phyloP scores from a whole-genome alignment of 2,329 filamentous ascomycete species.

The Keithomyces neogunnii region DNA sequence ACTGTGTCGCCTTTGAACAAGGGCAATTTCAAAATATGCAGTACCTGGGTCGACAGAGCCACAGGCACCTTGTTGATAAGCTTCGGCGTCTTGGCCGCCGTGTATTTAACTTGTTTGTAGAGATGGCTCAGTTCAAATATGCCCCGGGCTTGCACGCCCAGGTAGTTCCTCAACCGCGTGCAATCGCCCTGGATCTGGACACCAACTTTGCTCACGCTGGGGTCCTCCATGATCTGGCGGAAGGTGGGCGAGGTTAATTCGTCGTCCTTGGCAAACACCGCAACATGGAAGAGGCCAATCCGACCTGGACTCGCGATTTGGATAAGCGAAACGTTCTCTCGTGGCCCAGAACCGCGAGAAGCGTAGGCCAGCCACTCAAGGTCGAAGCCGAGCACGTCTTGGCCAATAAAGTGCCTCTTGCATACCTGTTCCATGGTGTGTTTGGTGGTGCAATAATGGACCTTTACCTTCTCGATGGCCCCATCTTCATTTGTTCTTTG shows the following conservation, averaged over 20 bases:
- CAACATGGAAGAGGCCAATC: conserved; percentile 76
- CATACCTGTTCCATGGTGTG: conserved; percentile 59
- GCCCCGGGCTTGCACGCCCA: conserved; percentile 56
- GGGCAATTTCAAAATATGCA: conserved; percentile 63
- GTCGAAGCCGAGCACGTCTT: conserved; percentile 77
- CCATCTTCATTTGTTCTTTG: conserved; percentile 37
- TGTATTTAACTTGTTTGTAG: conserved; percentile 67
- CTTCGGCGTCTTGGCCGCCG: conserved; percentile 36
- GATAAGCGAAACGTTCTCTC: conserved; percentile 69
- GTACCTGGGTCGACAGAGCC: conserved; percentile 58
- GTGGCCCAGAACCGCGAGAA: conserved; percentile 37
- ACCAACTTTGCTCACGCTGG: conserved; percentile 63
- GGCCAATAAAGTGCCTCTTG: conserved; percentile 54
- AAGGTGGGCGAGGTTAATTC: conserved; percentile 65
- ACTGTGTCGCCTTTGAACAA: conserved; percentile 65
- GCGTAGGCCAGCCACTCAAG: conserved; percentile 69
- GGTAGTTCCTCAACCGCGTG: conserved; percentile 56
- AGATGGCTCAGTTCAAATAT: conserved; percentile 78
- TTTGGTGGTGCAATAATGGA: conserved; percentile 70
- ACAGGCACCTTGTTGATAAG: conserved; percentile 60
- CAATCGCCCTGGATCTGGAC: conserved; percentile 67
- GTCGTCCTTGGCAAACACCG: conserved; percentile 44
- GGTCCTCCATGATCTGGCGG: conserved; percentile 62
- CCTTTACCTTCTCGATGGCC: conserved; percentile 45
- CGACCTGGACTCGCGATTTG: conserved; percentile 72